Evolutionary conservation across 2,329 filamentous ascomycete species (phyloP).

Genomic region (Fusarium ramigenum): DNA sequence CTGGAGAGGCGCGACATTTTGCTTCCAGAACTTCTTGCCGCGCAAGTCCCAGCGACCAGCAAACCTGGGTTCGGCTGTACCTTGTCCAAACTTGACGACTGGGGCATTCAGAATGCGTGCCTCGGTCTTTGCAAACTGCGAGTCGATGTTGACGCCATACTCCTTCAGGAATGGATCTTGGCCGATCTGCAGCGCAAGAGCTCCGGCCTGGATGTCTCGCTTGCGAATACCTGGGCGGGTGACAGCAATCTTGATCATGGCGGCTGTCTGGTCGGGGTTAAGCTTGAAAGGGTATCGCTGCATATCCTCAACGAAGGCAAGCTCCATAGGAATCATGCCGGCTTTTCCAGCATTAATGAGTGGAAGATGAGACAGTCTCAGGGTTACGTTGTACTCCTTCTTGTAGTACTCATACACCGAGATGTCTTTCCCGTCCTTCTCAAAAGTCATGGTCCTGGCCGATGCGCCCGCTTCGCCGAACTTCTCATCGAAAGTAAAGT

Average conservation of each 20-base stretch:
- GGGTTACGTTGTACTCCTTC: constrained; percentile 61
- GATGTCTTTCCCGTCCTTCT: constrained; percentile 56
- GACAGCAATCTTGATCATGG: constrained; percentile 95
- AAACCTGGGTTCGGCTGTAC: constrained; percentile 67
- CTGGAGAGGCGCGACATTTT: constrained; percentile 70
- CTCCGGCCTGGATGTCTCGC: constrained; percentile 63
- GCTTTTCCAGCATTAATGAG: constrained; percentile 65
- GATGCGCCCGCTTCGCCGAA: constrained; percentile 58
- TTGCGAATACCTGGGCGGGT: constrained; percentile 77
- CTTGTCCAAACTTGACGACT: constrained; percentile 71
- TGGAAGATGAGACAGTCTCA: constrained; percentile 61
- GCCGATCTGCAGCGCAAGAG: constrained; percentile 71
- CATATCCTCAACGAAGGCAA: constrained; percentile 61
- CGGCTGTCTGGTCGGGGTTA: constrained; percentile 70
- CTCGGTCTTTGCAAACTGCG: constrained; percentile 70
- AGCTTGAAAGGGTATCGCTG: constrained; percentile 73
- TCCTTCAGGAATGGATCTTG: constrained; percentile 75
- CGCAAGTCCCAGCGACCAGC: constrained; percentile 88
- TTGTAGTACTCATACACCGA: constrained; percentile 65
- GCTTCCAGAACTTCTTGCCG: constrained; percentile 75
- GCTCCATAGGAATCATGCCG: constrained; percentile 69
- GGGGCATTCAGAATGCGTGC: constrained; percentile 79
- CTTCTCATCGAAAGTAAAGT: constrained; percentile 58
- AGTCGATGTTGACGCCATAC: constrained; percentile 78
- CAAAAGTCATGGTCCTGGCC: constrained; percentile 65